Base-by-base conservation (phyloP, 2,329 filamentous ascomycete genomes). In the Hymenoscyphus occultus region DNA sequence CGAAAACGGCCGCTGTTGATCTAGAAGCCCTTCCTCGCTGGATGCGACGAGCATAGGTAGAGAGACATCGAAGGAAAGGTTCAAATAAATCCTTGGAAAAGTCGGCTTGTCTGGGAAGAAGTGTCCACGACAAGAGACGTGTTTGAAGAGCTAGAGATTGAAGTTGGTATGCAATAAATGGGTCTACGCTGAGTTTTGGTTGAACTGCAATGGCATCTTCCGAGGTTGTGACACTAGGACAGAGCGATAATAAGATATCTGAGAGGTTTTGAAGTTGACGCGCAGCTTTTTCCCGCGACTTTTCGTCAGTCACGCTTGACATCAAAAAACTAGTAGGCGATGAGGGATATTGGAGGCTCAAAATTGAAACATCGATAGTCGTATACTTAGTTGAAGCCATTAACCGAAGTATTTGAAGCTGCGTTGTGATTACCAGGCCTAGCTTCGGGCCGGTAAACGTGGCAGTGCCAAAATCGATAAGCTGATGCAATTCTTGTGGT, bases 211-310 rank as follows among this genome's bases (percentile, higher is more conserved):
- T 69, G 3, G 76, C 76, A 71, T 93, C 90, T 51, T 88, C 85
- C 10, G 85, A 83, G 59, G 80, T 79, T 1, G 89, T 86, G n/a
- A 90, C 80, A 71, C 85, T 89, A 0, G 90, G 90, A 35, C 87
- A 84, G 1, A 93, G 77, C 0, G 86, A 84, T 0, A 93, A 78
- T 0, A 93, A 78, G 2, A 82, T 81, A 69, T 90, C 87, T 0
- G 88, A 86, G 1, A 92, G 73, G 0, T 81, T 82, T 60, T 92
- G 89, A 19, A 93, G 78, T 67, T 92, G 89, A 2, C 85, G 86
- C 10, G 85, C 81, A 19, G 82, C 80, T 73, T 90, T 92, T 7
- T 79, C 77, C 12, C 79, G 74, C n/a, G 84, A 81, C 16, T 82
- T 78, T 2, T 78, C 73, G 22, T 63, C 76, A 75, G 58, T 76